A percentile compares a stretch with the other conserved stretches of the same genome.
Evolutionary conservation across 345 rosid species (phyloP).

Genomic region (Eucalyptus polybractea): DNA sequence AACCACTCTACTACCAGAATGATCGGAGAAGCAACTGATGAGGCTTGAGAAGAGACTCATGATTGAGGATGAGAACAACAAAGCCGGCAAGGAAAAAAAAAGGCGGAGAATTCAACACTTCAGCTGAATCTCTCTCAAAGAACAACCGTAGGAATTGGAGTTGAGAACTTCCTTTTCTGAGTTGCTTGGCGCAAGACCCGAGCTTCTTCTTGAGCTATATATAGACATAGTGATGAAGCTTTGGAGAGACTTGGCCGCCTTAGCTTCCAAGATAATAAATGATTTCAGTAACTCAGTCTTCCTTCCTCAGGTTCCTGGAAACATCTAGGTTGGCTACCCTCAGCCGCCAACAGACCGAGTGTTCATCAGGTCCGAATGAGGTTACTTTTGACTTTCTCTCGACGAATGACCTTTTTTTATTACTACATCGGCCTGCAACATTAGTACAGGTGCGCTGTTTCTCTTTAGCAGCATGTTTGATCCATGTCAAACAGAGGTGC

Average conservation of each 20-base stretch:
- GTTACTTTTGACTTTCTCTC: background rate
- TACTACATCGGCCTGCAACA: too few relatives aligned
- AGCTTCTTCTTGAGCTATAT: background rate
- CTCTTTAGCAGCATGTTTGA: background rate
- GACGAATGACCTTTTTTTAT: background rate
- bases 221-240: background rate
- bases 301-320: background rate
- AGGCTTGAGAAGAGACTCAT: conserved; percentile 7
- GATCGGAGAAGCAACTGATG: background rate
- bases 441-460: background rate
- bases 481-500: background rate
- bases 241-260: background rate
- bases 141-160: background rate
- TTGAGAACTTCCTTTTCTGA: background rate
- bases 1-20: background rate
- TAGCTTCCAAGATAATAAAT: background rate
- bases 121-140: background rate
- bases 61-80: background rate
- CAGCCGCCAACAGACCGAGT: background rate
- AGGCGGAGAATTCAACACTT: background rate
- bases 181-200: background rate
- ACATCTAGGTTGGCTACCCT: background rate
- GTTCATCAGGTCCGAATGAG: background rate
- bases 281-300: background rate
- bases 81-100: background rate